A percentile compares a stretch with the other conserved stretches of the same genome.
Evolutionary conservation across 2,329 filamentous ascomycete species (phyloP).

Genomic region (Fusarium palustre): DNA sequence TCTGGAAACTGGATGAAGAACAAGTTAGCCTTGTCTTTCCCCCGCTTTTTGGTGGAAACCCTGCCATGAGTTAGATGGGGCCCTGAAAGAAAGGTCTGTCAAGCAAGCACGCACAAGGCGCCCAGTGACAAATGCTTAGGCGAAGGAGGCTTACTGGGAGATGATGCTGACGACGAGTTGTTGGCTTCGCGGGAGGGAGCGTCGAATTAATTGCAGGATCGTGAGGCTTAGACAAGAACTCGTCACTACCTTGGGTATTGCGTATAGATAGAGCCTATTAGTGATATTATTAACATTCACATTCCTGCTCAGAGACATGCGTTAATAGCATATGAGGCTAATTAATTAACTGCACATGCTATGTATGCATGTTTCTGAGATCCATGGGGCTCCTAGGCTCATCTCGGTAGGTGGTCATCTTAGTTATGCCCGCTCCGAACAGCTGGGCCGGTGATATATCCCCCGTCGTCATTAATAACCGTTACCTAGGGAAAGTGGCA

Average conservation of each 20-base stretch:
- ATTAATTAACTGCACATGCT: constrained; percentile 2
- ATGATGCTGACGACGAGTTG: constrained; percentile 18
- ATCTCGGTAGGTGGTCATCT: constrained; percentile 37
- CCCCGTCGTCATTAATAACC: constrained; percentile 32
- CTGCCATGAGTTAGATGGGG: constrained; percentile 10
- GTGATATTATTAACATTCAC: constrained; percentile 9
- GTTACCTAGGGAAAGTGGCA: constrained; percentile 19
- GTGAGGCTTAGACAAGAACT: constrained; percentile 15
- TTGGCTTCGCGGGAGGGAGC: neutral
- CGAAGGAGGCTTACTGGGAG: constrained; percentile 24
- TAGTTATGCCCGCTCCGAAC: constrained; percentile 33
- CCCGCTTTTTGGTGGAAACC: constrained; percentile 33
- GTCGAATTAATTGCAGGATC: constrained; percentile 14
- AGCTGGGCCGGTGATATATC: constrained; percentile 28
- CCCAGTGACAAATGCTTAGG: constrained; percentile 23
- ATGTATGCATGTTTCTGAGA: constrained; percentile 27
- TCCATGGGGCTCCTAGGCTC: constrained; percentile 26
- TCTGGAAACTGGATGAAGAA: constrained; percentile 33
- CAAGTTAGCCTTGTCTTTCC: constrained; percentile 11
- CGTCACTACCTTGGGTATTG: constrained; percentile 18
- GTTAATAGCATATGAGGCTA: constrained; percentile 24
- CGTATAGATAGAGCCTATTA: neutral
- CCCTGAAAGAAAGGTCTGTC: constrained; percentile 17
- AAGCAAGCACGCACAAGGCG: constrained; percentile 25
- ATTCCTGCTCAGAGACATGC: constrained; percentile 25